phyloP scores from a whole-genome alignment of 2,329 filamentous ascomycete species.

The Xylariaceae sp. region DNA sequence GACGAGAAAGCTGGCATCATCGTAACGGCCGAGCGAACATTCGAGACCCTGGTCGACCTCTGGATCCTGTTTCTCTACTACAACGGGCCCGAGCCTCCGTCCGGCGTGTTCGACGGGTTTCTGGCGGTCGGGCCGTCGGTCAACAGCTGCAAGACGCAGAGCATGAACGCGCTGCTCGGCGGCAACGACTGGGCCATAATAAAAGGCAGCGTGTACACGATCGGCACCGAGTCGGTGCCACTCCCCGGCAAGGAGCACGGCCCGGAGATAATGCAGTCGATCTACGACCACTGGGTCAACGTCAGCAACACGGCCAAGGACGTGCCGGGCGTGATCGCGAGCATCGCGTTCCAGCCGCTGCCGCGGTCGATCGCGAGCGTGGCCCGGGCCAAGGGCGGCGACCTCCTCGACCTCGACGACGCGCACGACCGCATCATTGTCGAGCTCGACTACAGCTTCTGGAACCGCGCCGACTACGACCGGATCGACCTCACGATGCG shows the following conservation, averaged over 20 bases:
- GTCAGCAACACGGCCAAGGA: conserved; percentile 30
- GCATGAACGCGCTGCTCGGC: conserved; percentile 49
- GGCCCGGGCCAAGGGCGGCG: conserved; percentile 39
- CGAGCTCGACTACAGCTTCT: conserved; percentile 48
- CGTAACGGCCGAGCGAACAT: conserved; percentile 53
- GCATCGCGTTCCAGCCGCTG: conserved; percentile 44
- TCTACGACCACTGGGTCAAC: conserved; percentile 40
- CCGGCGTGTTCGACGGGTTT: conserved; percentile 60
- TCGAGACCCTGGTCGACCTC: conserved; percentile 48
- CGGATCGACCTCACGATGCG: conserved; percentile 41
- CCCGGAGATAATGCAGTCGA: conserved; percentile 34
- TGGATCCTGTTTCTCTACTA: conserved; percentile 68
- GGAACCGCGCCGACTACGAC: conserved; percentile 32
- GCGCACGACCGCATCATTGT: conserved; percentile 45
- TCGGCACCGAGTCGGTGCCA: conserved; percentile 43
- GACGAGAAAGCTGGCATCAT: conserved; percentile 65
- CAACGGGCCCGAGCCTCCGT: conserved; percentile 56
- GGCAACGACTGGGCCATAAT: conserved; percentile 46
- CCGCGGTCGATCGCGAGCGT: conserved; percentile 40
- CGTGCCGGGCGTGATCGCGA: conserved; percentile 36
- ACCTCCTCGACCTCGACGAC: conserved; percentile 45
- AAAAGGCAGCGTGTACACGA: conserved; percentile 41
- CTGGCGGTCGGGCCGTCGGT: conserved; percentile 46
- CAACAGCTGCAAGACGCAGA: conserved; percentile 51
- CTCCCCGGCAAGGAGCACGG: conserved; percentile 35